Evolutionary conservation across 164 flowering plant species (phyloP), one percentile per base, ranked within the genome.

Genomic region (Saururus chinensis): DNA sequence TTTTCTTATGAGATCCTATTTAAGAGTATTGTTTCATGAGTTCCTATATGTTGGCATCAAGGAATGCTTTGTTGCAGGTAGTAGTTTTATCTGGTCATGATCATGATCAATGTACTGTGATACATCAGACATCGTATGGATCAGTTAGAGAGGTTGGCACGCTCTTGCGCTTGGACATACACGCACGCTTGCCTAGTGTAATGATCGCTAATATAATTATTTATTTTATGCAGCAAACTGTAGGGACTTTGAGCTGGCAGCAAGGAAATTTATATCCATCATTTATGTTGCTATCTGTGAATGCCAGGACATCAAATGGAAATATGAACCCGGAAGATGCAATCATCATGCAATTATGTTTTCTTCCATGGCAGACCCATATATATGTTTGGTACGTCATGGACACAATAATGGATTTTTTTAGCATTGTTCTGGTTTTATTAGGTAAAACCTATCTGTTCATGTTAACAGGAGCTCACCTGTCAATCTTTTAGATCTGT

Each of bases 171-270:
- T 45, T 45, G 7, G 11, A 45, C 26, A 56, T 54, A 20, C 4
- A 17, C n/a, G n/a, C 25, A 54, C 3, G 16, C 57, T 21, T 23
- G 26, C 16, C 25, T 6, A 4, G 10, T 20, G 0, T 54, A 22
- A 25, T 12, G 24, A 20, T 17, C 7, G 5, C 23, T 21, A 17
- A 24, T 53, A 53, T 55, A 11, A 16, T 55, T 24, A 12, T 23
- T 23, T 24, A 21, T 55, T 55, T 11, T 52, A 12, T 77, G 80
- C 89, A 92, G 98, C 91, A 85, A 59, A 87, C 98, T 60, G 62
- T 92, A 67, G 98, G 96, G 70, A 92, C 96, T 42, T 40, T 87
- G 66, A 92, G 98, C 74, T 87, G 95, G 98, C 98, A 92, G 71
- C 90, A 84, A 67, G 98, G 98, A n/a, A 92, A 84, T 70, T 70